Evolutionary conservation across 2,329 filamentous ascomycete species (phyloP), one percentile per base, ranked within the genome.

Genomic region (Colletotrichum coccodes): DNA sequence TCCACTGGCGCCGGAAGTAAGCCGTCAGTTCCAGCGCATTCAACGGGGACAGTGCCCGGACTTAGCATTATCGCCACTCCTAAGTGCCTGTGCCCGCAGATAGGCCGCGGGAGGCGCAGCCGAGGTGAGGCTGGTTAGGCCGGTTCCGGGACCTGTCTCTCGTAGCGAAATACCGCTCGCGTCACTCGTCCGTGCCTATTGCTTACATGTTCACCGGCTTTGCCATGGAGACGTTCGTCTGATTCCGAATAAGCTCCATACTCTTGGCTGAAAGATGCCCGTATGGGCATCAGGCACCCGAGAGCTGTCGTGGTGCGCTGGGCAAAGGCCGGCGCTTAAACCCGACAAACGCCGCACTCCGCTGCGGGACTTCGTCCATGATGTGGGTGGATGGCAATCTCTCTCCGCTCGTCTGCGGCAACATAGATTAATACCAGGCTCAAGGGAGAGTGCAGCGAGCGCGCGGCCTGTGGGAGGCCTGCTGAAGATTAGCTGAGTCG

Each of bases 11-110:
- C 16, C 58, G 44, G 34, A 44, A 30, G 56, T 59, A 46, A 59
- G 40, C 44, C n/a, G 18, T 23, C 2, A 9, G 2, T 3, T 8
- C n/a, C 26, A 1, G 8, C 9, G 9, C 8, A 32, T 4, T 14
- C 47, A 21, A n/a, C 32, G 23, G 16, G 12, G 42, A n/a, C n/a
- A 23, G 14, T 23, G 44, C 36, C n/a, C 64, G 64, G 64, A 68
- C 28, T 68, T 68, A 64, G 44, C 60, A 42, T 28, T 64, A 68
- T 64, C 60, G 23, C 64, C 64, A 64, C 21, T 28, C 4, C 11
- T 16, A 46, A 18, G 26, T 8, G 16, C 60, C 42, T 36, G 32
- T 12, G 14, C 4, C 30, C n/a, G n/a, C n/a, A n/a, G n/a, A n/a
- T n/a, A n/a, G n/a, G 5, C 44, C 23, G 44, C 16, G 26, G 28